Evolutionary conservation across 2,329 filamentous ascomycete species (phyloP).

Genomic region (Cryphonectria radicalis): DNA sequence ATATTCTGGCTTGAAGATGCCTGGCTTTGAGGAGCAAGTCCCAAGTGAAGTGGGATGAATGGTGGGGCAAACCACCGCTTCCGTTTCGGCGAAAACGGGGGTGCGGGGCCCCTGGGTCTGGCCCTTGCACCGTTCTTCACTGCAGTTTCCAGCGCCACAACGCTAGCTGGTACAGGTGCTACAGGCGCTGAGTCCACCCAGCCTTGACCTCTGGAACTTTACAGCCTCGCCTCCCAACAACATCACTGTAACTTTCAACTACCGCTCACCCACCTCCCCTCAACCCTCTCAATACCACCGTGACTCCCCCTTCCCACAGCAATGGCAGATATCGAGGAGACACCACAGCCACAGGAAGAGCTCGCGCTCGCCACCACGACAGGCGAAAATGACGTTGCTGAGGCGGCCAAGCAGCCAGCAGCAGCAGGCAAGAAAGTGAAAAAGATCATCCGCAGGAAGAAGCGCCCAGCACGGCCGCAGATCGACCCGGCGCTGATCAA

Average conservation of each 20-base stretch:
- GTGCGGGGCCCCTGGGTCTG: not conserved
- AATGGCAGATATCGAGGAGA: conserved; percentile 34
- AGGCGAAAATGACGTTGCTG: conserved; percentile 48
- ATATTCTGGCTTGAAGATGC: not conserved
- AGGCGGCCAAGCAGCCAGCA: conserved; percentile 41
- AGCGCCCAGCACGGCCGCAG: conserved; percentile 85
- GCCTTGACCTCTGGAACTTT: not conserved
- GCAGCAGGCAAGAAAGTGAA: conserved; percentile 68
- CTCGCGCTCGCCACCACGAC: conserved; percentile 45
- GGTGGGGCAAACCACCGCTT: conserved; percentile 17
- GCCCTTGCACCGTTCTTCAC: conserved; percentile 2
- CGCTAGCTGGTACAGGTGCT: not conserved
- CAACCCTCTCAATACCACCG: not conserved
- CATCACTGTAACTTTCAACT: not conserved
- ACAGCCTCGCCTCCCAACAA: conserved; percentile 16
- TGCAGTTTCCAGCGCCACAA: not conserved
- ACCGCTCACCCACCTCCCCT: not conserved
- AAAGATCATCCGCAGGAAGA: conserved; percentile 90
- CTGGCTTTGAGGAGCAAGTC: not conserved
- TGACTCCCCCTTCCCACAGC: not conserved
- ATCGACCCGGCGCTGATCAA: conserved; percentile 84
- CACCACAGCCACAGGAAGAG: conserved; percentile 33
- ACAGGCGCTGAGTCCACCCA: not conserved
- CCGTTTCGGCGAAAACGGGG: conserved; percentile 16
- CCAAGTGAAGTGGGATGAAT: conserved; percentile 7